Evolutionary conservation across 1,139 yeast species (phyloP), one percentile per base, ranked within the genome.

Genomic region (Suhomyces choctaworum): DNA sequence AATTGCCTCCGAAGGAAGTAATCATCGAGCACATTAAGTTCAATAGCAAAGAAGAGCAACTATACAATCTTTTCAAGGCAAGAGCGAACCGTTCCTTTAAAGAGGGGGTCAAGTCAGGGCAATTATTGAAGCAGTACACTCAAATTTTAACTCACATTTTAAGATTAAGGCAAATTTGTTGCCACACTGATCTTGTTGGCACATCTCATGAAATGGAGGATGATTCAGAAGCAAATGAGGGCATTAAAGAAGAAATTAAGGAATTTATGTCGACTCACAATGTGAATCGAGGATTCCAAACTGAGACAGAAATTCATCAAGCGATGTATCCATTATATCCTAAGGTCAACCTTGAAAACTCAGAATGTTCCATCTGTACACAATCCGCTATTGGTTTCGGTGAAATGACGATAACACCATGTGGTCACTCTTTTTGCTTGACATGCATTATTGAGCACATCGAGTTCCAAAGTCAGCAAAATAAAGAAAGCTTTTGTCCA

Each of bases 361-460:
- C 78, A 2, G 96, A 89, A 55, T 90, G 97, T 52, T 80, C 95
- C 0, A 86, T 90, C 19, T 90, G 97, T 55, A 82, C 94, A 0
- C 69, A 75, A 3, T 76, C 76, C 6, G 78, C 82, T 1, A 82
- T 88, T 9, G 66, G 73, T 1, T 34, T 62, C 2, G 73, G 74
- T 4, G 79, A 81, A 17, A 70, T 81, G 47, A 71, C 80, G 0
- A 68, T 88, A 9, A 84, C 96, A 0, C 80, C 79, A 27, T 90
- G 97, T 62, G 83, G 85, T 22, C 97, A 90, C 58, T 64, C 78
- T 27, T 88, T 82, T 42, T 90, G 97, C 56, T 64, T 81, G 29
- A 66, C 69, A 10, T 90, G 97, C 59, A 54, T 89, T n/a, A 50
- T 78, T 40, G 88, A 82, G 39, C 95, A 87, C 56, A 67, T 85